phyloP scores from a whole-genome alignment of 1,284 basidiomycete species.

The Pyrrhoderma lamaoense region DNA sequence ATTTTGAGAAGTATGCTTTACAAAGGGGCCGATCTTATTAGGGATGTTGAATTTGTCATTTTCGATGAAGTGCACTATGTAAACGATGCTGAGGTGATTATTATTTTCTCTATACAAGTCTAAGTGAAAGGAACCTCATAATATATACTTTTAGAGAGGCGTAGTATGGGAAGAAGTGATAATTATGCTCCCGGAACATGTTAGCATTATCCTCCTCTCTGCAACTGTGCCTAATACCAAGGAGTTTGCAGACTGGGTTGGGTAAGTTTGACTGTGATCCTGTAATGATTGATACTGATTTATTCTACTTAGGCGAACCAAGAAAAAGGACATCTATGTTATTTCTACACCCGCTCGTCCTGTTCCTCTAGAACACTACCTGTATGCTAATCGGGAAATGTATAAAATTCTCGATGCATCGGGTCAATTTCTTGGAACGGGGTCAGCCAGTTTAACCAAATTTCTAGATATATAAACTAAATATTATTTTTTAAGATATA shows the following conservation, averaged over 20 bases:
- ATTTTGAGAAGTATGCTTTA: slow-evolving; percentile 98
- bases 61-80: slow-evolving; percentile 99
- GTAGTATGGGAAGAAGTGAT: slow-evolving; percentile 99
- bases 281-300: slow-evolving; percentile 1
- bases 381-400: slow-evolving; percentile 88
- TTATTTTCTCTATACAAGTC: neutral
- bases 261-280: slow-evolving; percentile 43
- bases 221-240: slow-evolving; percentile 98
- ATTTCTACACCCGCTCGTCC: slow-evolving; percentile 96
- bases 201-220: slow-evolving; percentile 93
- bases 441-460: slow-evolving; percentile 38
- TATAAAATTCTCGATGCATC: slow-evolving; percentile 90
- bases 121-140: neutral
- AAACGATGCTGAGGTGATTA: slow-evolving; percentile 89
- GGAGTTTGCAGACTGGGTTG: slow-evolving; percentile 99
- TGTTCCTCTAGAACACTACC: slow-evolving; percentile 94
- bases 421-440: slow-evolving; percentile 69
- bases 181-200: slow-evolving; percentile 96
- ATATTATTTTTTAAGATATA: slow-evolving; percentile 52
- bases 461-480: neutral
- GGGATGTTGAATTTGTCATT: slow-evolving; percentile 99
- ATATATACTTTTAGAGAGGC: slow-evolving; percentile 60
- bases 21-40: slow-evolving; percentile 96
- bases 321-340: slow-evolving; percentile 99
- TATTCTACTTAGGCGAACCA: slow-evolving; percentile 78